These are phyloP conservation scores for Talaromyces islandicus DNA, from an alignment of 2,329 filamentous ascomycete species.

Conservation along the genomic window DNA sequence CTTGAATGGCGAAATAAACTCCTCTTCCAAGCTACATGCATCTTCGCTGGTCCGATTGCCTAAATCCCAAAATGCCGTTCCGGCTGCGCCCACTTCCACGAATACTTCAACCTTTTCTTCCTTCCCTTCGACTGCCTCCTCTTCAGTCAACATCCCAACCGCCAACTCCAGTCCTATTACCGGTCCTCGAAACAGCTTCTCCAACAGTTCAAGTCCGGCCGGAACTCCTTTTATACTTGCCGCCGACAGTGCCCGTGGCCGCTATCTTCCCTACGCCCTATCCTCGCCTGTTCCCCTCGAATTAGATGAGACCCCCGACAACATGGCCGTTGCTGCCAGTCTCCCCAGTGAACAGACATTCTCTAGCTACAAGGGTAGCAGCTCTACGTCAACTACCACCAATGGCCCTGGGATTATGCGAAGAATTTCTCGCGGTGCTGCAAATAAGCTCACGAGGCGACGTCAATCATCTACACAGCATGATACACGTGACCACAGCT, in stretches of 20 bases:
- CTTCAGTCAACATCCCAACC: slow-evolving; percentile 12
- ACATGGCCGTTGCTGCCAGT: slow-evolving; percentile 29
- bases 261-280: slow-evolving; percentile 20
- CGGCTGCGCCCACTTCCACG: slow-evolving; percentile 21
- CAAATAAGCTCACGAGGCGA: slow-evolving; percentile 61
- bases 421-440: slow-evolving; percentile 74
- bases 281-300: slow-evolving; percentile 53
- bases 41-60: slow-evolving; percentile 23
- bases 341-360: slow-evolving; percentile 18
- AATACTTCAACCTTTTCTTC: slow-evolving; percentile 16
- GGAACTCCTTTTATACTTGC: slow-evolving; percentile 29
- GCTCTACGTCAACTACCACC: slow-evolving; percentile 33
- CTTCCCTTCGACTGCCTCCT: slow-evolving; percentile 7
- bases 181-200: slow-evolving; percentile 15
- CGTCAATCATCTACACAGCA: slow-evolving; percentile 72
- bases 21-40: slow-evolving; percentile 28
- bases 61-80: slow-evolving; percentile 31
- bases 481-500: slow-evolving; percentile 76
- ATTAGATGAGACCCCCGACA: slow-evolving; percentile 62
- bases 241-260: slow-evolving; percentile 27
- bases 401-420: slow-evolving; percentile 65
- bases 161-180: slow-evolving; percentile 24
- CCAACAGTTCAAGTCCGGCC: slow-evolving; percentile 27
- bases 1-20: slow-evolving; percentile 30
- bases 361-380: slow-evolving; percentile 43